These are phyloP conservation scores for Sarocladium oryzae DNA, from an alignment of 2,329 filamentous ascomycete species.

Conservation along the genomic window DNA sequence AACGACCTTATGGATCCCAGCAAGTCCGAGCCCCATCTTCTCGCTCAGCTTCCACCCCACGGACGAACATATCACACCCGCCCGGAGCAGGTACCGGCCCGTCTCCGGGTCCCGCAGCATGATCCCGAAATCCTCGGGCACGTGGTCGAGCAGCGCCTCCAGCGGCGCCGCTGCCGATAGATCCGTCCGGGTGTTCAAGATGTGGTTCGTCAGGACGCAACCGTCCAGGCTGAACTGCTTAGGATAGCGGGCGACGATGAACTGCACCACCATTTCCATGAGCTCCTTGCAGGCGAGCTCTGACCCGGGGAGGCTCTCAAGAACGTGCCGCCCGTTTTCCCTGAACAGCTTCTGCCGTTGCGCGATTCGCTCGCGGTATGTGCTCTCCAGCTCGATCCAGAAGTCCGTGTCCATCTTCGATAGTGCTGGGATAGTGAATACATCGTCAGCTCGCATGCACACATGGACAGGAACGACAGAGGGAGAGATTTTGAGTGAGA, in stretches of 20 bases:
- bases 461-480: neutral
- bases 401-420: conserved; percentile 74
- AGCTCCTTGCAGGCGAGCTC: conserved; percentile 78
- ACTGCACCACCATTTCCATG: conserved; percentile 81
- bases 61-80: conserved; percentile 70
- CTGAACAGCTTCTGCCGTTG: conserved; percentile 61
- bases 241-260: conserved; percentile 71
- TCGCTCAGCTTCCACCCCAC: conserved; percentile 72
- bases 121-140: conserved; percentile 80
- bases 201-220: conserved; percentile 56
- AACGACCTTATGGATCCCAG: conserved; percentile 66
- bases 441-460: neutral
- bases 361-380: conserved; percentile 60
- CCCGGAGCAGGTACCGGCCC: conserved; percentile 68
- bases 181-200: conserved; percentile 57
- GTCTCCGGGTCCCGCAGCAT: conserved; percentile 64
- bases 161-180: conserved; percentile 59
- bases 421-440: conserved; percentile 48
- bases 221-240: conserved; percentile 61
- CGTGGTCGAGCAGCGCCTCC: conserved; percentile 64
- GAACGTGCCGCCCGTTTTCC: conserved; percentile 56
- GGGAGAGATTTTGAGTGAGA: neutral
- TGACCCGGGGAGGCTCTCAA: conserved; percentile 64
- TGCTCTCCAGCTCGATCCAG: conserved; percentile 83
- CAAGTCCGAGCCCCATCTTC: conserved; percentile 66